These are phyloP conservation scores for Paramecium caudatum DNA, from an alignment of 73 alveolate species.

Conservation along the genomic window DNA sequence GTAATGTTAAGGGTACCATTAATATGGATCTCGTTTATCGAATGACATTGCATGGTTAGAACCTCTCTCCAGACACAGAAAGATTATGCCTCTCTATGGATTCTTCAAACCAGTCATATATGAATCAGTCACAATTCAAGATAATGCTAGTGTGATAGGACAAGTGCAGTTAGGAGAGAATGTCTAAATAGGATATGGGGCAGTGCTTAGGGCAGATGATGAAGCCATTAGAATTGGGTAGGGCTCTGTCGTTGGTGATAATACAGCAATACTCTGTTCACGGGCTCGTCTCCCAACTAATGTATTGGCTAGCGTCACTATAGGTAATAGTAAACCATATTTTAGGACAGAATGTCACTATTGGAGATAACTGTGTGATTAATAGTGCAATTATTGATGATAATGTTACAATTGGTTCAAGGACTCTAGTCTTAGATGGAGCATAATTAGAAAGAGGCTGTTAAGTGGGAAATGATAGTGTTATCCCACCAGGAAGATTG, in stretches of 20 bases:
- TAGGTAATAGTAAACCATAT: conserved; percentile 68
- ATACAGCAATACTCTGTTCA: conserved; percentile 80
- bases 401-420: conserved; percentile 85
- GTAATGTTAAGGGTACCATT: conserved; percentile 29
- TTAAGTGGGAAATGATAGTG: conserved; percentile 81
- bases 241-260: conserved; percentile 85
- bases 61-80: conserved; percentile 82
- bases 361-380: conserved; percentile 82
- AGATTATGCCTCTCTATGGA: conserved; percentile 81
- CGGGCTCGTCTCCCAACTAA: conserved; percentile 85
- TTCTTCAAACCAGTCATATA: conserved; percentile 69
- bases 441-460: conserved; percentile 87
- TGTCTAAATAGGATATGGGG: conserved; percentile 85
- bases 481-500: conserved; percentile 92
- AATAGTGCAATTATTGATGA: conserved; percentile 83
- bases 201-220: conserved; percentile 82
- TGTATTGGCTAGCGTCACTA: conserved; percentile 80
- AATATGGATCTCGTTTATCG: conserved; percentile 66
- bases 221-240: conserved; percentile 83
- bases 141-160: conserved; percentile 86
- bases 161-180: conserved; percentile 81
- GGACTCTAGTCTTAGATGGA: conserved; percentile 85
- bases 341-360: conserved; percentile 79
- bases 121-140: conserved; percentile 81
- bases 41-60: conserved; percentile 82